These are phyloP conservation scores for Populus hybrid DNA, from an alignment of 441 rosid species.

Conservation along the genomic window DNA sequence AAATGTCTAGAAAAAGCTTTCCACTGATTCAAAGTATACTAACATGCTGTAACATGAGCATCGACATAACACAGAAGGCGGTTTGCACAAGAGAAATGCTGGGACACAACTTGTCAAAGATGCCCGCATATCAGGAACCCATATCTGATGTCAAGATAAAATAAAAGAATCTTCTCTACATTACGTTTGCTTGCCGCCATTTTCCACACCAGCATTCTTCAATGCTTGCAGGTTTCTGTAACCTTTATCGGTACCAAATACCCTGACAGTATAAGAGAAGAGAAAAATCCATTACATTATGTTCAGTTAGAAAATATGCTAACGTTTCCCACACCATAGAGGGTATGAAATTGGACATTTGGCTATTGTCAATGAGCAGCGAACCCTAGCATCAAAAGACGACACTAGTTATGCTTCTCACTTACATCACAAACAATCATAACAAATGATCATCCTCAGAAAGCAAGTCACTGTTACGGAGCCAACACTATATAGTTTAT, in stretches of 20 bases:
- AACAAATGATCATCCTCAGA: background rate
- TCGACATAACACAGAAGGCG: conserved; percentile 18
- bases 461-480: background rate
- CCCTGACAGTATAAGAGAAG: conserved; percentile 39
- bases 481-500: too few species aligned
- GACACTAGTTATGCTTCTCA: background rate
- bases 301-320: background rate
- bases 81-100: background rate
- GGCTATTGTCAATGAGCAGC: background rate
- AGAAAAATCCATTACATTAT: background rate
- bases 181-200: conserved; percentile 36
- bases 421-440: background rate
- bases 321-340: background rate
- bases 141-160: conserved; percentile 19
- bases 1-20: conserved; percentile 27
- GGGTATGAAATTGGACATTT: too few species aligned
- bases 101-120: background rate
- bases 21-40: conserved; percentile 27
- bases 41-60: conserved; percentile 28
- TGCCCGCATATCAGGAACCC: conserved; percentile 19
- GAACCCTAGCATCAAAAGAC: background rate
- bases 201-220: conserved; percentile 40
- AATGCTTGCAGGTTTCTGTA: conserved; percentile 78
- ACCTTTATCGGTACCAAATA: conserved; percentile 87
- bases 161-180: conserved; percentile 21